Evolutionary conservation across 345 rosid genomes (phyloP).

Genomic region (Salix brachista): DNA sequence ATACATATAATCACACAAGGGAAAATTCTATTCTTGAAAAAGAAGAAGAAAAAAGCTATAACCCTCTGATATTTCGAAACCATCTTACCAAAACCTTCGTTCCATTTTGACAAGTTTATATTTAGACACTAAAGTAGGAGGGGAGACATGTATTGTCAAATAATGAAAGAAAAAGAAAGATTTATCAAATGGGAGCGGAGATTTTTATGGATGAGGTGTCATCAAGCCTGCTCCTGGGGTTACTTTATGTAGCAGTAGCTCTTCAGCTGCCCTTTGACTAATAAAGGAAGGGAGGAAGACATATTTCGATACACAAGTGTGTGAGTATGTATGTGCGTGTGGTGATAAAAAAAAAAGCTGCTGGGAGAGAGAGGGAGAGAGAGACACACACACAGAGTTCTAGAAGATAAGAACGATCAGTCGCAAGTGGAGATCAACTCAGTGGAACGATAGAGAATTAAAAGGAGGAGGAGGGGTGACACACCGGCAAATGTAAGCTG

Average conservation of each 20-base stretch:
- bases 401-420: background rate
- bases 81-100: background rate
- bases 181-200: background rate
- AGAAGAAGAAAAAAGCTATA: background rate
- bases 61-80: background rate
- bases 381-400: background rate
- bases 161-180: background rate
- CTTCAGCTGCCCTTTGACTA: background rate
- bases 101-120: background rate
- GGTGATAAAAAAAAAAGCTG: background rate
- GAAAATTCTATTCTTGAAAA: background rate
- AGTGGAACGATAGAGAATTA: too few relatives aligned
- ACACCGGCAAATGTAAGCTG: slow-evolving; percentile 25
- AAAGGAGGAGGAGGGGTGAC: background rate
- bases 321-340: background rate
- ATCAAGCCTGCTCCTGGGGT: background rate
- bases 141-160: background rate
- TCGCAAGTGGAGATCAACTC: background rate
- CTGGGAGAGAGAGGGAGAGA: background rate
- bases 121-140: too few relatives aligned
- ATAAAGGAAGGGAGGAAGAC: background rate
- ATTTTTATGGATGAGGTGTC: background rate
- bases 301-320: background rate
- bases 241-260: background rate
- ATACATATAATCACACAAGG: background rate